Conservation (phyloP, 306 rosid genomes). For the Cucumis cinereus region DNA sequence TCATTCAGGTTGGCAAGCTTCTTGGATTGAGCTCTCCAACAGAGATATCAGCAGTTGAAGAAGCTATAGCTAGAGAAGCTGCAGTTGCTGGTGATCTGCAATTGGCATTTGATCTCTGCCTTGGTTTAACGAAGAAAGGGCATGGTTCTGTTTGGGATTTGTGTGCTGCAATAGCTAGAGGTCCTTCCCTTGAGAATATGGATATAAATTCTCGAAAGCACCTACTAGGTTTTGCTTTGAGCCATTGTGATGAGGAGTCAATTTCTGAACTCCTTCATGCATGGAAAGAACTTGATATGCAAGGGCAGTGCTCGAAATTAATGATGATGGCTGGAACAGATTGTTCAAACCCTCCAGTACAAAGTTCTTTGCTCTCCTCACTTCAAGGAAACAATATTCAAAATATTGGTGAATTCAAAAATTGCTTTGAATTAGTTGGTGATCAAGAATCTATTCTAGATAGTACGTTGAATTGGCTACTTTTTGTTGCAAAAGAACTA, state of each 20-base stretch:
- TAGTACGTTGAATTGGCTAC: conserved; percentile 31
- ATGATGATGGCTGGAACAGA: conserved; percentile 39
- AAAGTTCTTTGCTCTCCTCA: conserved; percentile 40
- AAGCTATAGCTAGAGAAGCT: conserved; percentile 98
- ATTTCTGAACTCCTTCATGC: conserved; percentile 80
- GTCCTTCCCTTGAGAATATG: conserved; percentile 96
- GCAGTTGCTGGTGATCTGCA: conserved; percentile 99
- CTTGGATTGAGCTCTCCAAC: conserved; percentile 75
- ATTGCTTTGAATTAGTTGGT: conserved; percentile 25
- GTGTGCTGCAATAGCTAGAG: conserved; percentile 98
- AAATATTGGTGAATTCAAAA: conserved; percentile 31
- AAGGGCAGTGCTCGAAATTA: conserved; percentile 74
- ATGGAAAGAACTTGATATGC: conserved; percentile 96
- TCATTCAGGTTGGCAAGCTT: conserved; percentile 81
- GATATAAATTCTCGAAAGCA: conserved; percentile 79
- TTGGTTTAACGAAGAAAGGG: conserved; percentile 75
- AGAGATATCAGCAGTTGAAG: conserved; percentile 77
- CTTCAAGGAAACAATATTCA: conserved; percentile 29
- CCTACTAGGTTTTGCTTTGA: conserved; percentile 80
- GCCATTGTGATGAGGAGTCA: conserved; percentile 91
- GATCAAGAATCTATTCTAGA: conserved; percentile 50
- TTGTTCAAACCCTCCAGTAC: conserved; percentile 37
- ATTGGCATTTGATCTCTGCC: conserved; percentile 92
- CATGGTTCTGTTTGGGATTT: conserved; percentile 92
- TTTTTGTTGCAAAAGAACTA: conserved; percentile 57